Percentiles rank a stretch among this genome's conserved stretches.
Evolutionary conservation across 106 monocot genomes (phyloP).

Genomic region (Dendrobium catenatum): DNA sequence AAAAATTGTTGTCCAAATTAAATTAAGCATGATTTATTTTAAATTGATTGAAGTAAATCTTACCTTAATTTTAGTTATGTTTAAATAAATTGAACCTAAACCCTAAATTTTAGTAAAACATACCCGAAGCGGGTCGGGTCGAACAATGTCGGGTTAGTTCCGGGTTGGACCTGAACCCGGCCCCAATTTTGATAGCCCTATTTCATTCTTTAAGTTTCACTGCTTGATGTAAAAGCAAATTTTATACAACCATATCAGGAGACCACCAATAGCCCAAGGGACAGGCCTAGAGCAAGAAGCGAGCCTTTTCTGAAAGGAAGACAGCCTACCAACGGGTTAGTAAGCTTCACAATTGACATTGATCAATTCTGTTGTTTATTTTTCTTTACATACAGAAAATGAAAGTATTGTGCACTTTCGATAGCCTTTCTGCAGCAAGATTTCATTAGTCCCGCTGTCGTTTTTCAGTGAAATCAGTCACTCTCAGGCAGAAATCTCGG

Average conservation of each 20-base stretch:
- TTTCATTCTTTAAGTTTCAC: neutral
- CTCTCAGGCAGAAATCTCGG: slow-evolving; percentile 24
- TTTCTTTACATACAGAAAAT: neutral
- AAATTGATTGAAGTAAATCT: too few relatives aligned
- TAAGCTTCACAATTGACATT: neutral
- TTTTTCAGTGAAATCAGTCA: slow-evolving; percentile 19
- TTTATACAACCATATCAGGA: slow-evolving; percentile 27
- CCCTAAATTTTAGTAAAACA: too few relatives aligned
- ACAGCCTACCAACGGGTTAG: slow-evolving; percentile 27
- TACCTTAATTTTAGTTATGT: too few relatives aligned
- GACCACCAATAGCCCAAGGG: slow-evolving; percentile 22
- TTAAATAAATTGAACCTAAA: too few relatives aligned
- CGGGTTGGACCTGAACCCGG: too few relatives aligned
- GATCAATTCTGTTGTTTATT: neutral
- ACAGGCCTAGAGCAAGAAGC: slow-evolving; percentile 13
- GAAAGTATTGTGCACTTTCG: neutral
- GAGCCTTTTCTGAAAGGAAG: slow-evolving; percentile 25
- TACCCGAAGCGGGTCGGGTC: too few relatives aligned
- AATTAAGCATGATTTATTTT: too few relatives aligned
- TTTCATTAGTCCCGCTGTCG: neutral
- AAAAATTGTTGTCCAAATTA: too few relatives aligned
- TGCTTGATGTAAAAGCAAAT: neutral
- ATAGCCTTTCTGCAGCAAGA: too few relatives aligned
- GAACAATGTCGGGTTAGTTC: too few relatives aligned
- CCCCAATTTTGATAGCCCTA: too few relatives aligned